Percentiles rank a stretch among this genome's conserved stretches.
Conservation (phyloP, 768 basidiomycete genomes). For the Fistulinella prunicolor region DNA sequence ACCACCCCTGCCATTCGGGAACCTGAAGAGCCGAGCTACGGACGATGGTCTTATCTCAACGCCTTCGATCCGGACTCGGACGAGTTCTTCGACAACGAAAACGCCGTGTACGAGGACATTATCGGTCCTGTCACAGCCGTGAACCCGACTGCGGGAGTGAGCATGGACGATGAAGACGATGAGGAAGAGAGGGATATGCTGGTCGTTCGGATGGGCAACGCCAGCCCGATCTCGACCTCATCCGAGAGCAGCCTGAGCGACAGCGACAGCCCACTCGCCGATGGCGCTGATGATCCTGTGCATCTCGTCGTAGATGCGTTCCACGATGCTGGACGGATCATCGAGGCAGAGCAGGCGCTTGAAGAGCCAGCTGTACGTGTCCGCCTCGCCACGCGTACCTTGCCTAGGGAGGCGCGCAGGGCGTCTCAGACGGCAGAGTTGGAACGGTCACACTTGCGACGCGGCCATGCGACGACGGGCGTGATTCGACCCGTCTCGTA, state of each 20-base stretch:
- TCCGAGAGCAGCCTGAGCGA: constrained; percentile 47
- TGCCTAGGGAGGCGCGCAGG: constrained; percentile 11
- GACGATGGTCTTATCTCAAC: constrained; percentile 64
- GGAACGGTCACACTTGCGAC: constrained; percentile 4
- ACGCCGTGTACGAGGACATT: constrained; percentile 63
- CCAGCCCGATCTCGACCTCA: constrained; percentile 33
- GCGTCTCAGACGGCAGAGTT: constrained; percentile 1
- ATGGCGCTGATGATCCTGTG: constrained; percentile 41
- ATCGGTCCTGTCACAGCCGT: constrained; percentile 38
- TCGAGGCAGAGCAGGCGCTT: constrained; percentile 3
- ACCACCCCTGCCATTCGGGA: constrained; percentile 42
- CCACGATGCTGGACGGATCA: constrained; percentile 23
- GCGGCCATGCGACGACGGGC: not conserved
- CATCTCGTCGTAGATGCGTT: constrained; percentile 40
- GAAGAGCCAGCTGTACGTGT: constrained; percentile 19
- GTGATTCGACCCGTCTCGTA: not conserved
- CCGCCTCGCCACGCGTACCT: constrained; percentile 20
- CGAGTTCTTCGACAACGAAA: constrained; percentile 62
- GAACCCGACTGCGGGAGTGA: constrained; percentile 5
- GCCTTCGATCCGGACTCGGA: constrained; percentile 81
- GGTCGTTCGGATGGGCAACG: constrained; percentile 30
- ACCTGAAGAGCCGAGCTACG: constrained; percentile 41
- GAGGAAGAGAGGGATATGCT: constrained; percentile 33
- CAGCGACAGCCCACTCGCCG: constrained; percentile 48
- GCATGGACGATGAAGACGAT: constrained; percentile 19